Evolutionary conservation across 2,329 filamentous ascomycete genomes (phyloP).

Genomic region (Sporothrix schenckii): DNA sequence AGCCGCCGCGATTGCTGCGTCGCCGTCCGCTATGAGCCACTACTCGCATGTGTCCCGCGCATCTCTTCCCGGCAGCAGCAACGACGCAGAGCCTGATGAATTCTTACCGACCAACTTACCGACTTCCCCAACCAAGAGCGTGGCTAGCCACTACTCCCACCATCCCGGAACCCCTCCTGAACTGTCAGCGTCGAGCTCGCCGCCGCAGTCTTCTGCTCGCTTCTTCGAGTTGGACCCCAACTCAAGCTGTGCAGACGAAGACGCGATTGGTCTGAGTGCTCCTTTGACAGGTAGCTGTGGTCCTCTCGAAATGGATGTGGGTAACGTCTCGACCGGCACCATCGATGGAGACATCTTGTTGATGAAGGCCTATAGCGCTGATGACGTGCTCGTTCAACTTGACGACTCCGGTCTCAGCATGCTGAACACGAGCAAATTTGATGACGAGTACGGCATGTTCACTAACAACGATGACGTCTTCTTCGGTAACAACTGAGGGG

Average conservation of each 20-base stretch:
- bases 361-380: slow-evolving; percentile 50
- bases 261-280: slow-evolving; percentile 40
- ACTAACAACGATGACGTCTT: slow-evolving; percentile 56
- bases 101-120: slow-evolving; percentile 38
- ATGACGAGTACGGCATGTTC: slow-evolving; percentile 60
- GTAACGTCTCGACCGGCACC: slow-evolving; percentile 39
- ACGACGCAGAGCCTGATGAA: slow-evolving; percentile 27
- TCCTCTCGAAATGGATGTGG: slow-evolving; percentile 43
- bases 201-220: slow-evolving; percentile 49
- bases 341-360: slow-evolving; percentile 52
- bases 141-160: slow-evolving; percentile 54
- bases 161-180: slow-evolving; percentile 55
- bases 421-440: slow-evolving; percentile 58
- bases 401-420: slow-evolving; percentile 52
- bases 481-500: slow-evolving; percentile 45
- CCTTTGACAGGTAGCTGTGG: slow-evolving; percentile 41
- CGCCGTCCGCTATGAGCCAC: slow-evolving; percentile 53
- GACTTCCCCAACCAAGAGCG: slow-evolving; percentile 56
- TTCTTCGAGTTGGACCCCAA: slow-evolving; percentile 54
- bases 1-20: slow-evolving; percentile 42
- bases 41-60: slow-evolving; percentile 55
- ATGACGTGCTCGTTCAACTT: slow-evolving; percentile 49
- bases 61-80: slow-evolving; percentile 36
- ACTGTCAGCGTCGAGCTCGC: slow-evolving; percentile 63
- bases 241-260: slow-evolving; percentile 41